Conservation (phyloP, 2,329 filamentous ascomycete genomes). For the Leptographium galeiforme region DNA sequence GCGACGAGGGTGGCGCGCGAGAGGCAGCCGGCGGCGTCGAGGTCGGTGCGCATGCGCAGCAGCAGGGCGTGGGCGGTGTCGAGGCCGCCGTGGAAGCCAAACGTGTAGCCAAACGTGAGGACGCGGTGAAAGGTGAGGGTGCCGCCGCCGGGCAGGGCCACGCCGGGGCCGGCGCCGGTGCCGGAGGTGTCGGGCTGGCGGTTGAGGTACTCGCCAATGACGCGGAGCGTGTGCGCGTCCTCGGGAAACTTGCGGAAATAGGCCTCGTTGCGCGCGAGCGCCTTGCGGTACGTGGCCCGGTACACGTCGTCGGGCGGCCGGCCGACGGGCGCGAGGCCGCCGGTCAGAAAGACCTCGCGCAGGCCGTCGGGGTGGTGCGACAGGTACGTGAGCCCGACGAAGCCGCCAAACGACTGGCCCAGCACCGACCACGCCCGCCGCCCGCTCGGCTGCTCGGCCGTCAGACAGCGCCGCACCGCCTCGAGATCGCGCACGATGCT, state of each 20-base stretch:
- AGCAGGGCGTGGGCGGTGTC: constrained; percentile 64
- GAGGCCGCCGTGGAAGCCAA: constrained; percentile 68
- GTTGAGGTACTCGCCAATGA: constrained; percentile 51
- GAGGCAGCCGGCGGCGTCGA: constrained; percentile 63
- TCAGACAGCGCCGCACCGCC: constrained; percentile 65
- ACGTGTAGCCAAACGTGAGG: constrained; percentile 61
- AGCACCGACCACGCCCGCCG: constrained; percentile 71
- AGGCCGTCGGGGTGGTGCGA: constrained; percentile 67
- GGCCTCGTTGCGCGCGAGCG: constrained; percentile 56
- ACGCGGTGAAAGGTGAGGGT: constrained; percentile 60
- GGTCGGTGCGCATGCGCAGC: constrained; percentile 55
- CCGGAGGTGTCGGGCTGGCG: constrained; percentile 31
- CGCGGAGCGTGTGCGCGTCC: constrained; percentile 55
- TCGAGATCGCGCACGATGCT: constrained; percentile 84
- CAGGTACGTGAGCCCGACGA: constrained; percentile 72
- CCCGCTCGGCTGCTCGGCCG: constrained; percentile 43
- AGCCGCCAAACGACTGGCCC: constrained; percentile 87
- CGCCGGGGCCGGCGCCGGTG: constrained; percentile 8
- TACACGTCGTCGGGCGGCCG: constrained; percentile 65
- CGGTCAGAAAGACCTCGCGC: constrained; percentile 71
- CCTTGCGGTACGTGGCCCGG: constrained; percentile 52
- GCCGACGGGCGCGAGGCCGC: constrained; percentile 68
- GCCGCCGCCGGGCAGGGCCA: constrained; percentile 60
- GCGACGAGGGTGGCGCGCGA: constrained; percentile 56
- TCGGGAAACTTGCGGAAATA: constrained; percentile 82